Conservation (phyloP, 1,284 basidiomycete species). For the Sporisorium graminicola region DNA sequence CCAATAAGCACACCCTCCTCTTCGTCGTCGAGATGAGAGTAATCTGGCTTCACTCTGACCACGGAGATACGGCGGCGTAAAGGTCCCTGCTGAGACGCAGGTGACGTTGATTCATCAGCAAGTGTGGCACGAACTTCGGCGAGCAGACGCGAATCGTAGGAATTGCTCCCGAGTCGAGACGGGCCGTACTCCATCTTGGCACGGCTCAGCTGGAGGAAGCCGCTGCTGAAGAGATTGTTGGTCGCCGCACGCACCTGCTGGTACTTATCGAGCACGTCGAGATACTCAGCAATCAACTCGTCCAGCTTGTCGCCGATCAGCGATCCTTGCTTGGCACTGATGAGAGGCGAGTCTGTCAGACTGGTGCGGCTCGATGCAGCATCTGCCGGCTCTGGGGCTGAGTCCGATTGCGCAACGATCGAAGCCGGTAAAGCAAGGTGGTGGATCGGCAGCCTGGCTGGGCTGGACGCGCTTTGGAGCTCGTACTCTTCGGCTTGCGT, state of each 20-base stretch:
- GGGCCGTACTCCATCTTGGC: slow-evolving; percentile 55
- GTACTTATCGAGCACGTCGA: slow-evolving; percentile 52
- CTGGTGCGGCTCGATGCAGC: too few species aligned
- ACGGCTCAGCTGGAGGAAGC: slow-evolving; percentile 46
- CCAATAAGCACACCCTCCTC: slow-evolving; percentile 1
- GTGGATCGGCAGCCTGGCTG: slow-evolving; percentile 27
- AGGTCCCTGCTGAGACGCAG: too few species aligned
- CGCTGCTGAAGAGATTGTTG: slow-evolving; percentile 19
- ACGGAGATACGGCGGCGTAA: slow-evolving; percentile 5
- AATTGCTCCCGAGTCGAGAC: slow-evolving; percentile 41
- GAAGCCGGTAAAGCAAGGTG: slow-evolving; percentile 34
- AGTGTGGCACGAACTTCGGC: slow-evolving; percentile 15
- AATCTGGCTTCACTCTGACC: slow-evolving; percentile 22
- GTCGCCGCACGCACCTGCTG: slow-evolving; percentile 12
- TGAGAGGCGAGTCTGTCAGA: neutral
- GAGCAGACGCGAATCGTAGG: slow-evolving; percentile 50
- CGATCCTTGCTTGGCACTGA: neutral
- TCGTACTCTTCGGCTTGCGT: slow-evolving; percentile 13
- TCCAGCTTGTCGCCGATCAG: slow-evolving; percentile 23
- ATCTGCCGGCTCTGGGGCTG: too few species aligned
- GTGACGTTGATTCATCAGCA: neutral
- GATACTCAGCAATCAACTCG: slow-evolving; percentile 39
- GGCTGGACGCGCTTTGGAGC: slow-evolving; percentile 8
- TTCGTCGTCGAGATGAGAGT: slow-evolving; percentile 23
- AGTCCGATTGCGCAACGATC: neutral